Base-by-base conservation (phyloP, 805 yeast species). In the Lachancea sp. region DNA sequence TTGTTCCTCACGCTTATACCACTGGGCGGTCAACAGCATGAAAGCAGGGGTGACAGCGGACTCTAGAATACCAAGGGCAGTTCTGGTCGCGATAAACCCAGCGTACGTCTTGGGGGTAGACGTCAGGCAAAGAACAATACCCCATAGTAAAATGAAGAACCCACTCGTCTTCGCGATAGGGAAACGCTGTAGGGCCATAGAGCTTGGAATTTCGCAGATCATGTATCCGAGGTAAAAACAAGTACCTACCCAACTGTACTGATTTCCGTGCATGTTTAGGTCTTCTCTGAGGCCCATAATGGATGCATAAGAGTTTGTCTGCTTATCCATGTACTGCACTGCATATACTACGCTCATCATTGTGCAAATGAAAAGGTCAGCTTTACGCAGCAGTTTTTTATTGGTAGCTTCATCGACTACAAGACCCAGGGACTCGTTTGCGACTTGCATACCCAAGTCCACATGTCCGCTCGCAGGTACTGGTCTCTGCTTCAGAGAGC, bases 221-320 rank as follows among this genome's bases (percentile, higher is more conserved):
- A 82, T 55, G 54, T 80, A 82, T 2, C 88, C 89, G 28, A 82
- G 55, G 51, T 78, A 78, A 49, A 78, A 78, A 8, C 75, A 69
- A 1, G 80, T 68, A n/a, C 80, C 75, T 9, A 71, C 60, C 79
- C 83, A 74, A 34, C 74, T 56, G 51, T 74, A 70, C 53, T 67
- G 57, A 23, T 52, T 42, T 21, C 67, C 65, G 42, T 51, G 44
- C 48, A 68, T 57, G 42, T 68, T 45, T 40, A 65, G 48, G 42
- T 67, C 74, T 22, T 43, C 28, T 33, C 58, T 46, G 39, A 69
- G 44, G 1, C 71, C 71, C 48, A 65, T 55, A 22, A 68, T 52
- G 1, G 70, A 48, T 2, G 71, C 71, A 45, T 61, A 63, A 1
- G 67, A 58, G 48, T 58, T 63, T 9, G 70, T 54, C 16, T 19